Conservation (phyloP, 106 monocot genomes). For the Vanilla planifolia region DNA sequence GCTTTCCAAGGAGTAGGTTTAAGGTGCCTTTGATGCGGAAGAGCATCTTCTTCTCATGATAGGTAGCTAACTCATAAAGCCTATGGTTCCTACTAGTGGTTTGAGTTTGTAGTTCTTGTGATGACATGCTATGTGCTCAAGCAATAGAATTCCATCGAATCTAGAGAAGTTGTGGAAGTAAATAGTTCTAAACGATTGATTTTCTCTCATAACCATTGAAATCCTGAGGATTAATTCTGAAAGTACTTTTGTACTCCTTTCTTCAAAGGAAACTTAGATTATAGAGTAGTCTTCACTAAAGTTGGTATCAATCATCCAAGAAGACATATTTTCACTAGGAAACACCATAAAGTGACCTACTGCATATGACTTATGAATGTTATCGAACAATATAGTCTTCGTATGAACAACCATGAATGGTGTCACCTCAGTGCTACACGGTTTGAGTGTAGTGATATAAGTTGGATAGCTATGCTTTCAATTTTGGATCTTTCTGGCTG, state of each 20-base stretch:
- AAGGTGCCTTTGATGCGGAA: conserved; percentile 2
- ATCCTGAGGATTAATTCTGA: too few relatives aligned
- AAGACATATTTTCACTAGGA: neutral
- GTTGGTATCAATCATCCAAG: neutral
- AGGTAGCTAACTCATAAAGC: conserved; percentile 6
- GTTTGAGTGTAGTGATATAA: neutral
- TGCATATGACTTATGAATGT: neutral
- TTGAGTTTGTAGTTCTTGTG: too few relatives aligned
- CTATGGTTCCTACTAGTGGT: neutral
- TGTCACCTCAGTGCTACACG: neutral
- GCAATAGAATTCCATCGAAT: too few relatives aligned
- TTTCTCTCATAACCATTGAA: too few relatives aligned
- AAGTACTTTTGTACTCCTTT: conserved; percentile 2
- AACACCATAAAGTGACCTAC: neutral
- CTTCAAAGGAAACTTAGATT: neutral
- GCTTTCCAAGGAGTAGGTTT: neutral
- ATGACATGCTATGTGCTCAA: too few relatives aligned
- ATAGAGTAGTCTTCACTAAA: conserved; percentile 1
- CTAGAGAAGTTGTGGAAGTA: too few relatives aligned
- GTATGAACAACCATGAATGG: conserved; percentile 1
- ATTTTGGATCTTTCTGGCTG: neutral
- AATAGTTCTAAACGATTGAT: too few relatives aligned
- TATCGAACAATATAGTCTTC: conserved; percentile 1
- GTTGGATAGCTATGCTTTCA: neutral
- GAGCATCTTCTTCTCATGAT: neutral